These are phyloP conservation scores for Wickerhamiella siamensis DNA, from an alignment of 805 yeast genomes.

Conservation along the genomic window DNA sequence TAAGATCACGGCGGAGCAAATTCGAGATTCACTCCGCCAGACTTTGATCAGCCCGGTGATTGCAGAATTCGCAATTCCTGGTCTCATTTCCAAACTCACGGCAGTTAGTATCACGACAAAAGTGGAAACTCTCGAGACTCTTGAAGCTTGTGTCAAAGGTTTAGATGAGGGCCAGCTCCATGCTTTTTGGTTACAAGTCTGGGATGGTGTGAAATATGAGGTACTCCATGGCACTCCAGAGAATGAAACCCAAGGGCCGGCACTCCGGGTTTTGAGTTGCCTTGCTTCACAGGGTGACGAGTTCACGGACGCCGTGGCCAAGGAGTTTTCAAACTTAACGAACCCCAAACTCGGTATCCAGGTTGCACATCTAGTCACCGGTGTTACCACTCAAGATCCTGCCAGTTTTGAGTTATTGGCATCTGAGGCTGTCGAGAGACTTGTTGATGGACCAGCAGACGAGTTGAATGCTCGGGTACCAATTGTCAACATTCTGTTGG, in stretches of 20 bases:
- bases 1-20: conserved; percentile 57
- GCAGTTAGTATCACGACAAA: conserved; percentile 28
- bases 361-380: conserved; percentile 5
- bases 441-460: conserved; percentile 22
- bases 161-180: conserved; percentile 38
- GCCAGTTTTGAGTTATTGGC: conserved; percentile 3
- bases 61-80: conserved; percentile 63
- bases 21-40: conserved; percentile 45
- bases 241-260: conserved; percentile 26
- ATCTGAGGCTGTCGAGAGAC: conserved; percentile 29
- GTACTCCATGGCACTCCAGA: conserved; percentile 66
- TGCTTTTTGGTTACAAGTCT: conserved; percentile 55
- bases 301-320: conserved; percentile 26
- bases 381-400: neutral
- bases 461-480: neutral
- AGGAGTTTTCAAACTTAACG: conserved; percentile 4
- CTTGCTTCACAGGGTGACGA: conserved; percentile 28
- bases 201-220: conserved; percentile 84
- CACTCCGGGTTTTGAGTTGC: conserved; percentile 32
- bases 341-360: conserved; percentile 7
- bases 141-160: conserved; percentile 39
- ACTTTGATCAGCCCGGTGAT: conserved; percentile 51
- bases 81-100: conserved; percentile 64
- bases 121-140: conserved; percentile 54
- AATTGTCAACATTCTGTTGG: conserved; percentile 19